Base-by-base conservation (phyloP, 441 rosid genomes). In the Syzygium syzygioides region DNA sequence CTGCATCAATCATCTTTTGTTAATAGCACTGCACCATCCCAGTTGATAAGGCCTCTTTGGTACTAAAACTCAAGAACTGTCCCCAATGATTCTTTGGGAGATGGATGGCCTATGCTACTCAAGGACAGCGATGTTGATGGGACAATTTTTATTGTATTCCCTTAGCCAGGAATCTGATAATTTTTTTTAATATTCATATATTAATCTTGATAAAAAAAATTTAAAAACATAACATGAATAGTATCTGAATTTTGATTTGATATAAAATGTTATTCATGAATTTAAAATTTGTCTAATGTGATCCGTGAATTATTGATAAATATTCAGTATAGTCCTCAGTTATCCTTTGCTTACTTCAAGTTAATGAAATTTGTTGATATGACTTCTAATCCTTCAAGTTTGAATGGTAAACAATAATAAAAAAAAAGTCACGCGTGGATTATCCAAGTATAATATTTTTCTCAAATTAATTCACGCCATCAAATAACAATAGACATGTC, bases 201-300 rank as follows among this genome's bases (percentile, higher is more conserved):
- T 12, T 41, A 23, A 76, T 76, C 5, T 3, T 5, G 15, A 76
- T 1, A 23, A 23, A 23, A 23, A 64, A 37, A 64, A 4, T 0
- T n/a, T 11, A 3, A 64, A 41, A 25, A 13, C n/a, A 23, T 3
- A 9, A 37, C 4, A 2, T 15, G 10, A 41, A 76, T 37, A 3
- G 1, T 41, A 9, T 14, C 52, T 20, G 3, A 37, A 76, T 4
- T 41, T 14, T 76, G 8, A 7, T 76, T 12, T 6, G 3, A 41
- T 41, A 4, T 20, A 2, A 12, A 76, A 12, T 37, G 17, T 3
- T 1, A 41, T 76, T 1, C 9, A 0, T 76, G 4, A 34, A 4
- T 0, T 68, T 34, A 19, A 19, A 34, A 68, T 34, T 34, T 68
- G 20, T 34, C 3, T 5, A 13, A 5, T 68, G 20, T 19, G 12